Evolutionary conservation across 139 green algal species (phyloP), one percentile per base, ranked within the genome.

Genomic region (Nannochloris sp.): DNA sequence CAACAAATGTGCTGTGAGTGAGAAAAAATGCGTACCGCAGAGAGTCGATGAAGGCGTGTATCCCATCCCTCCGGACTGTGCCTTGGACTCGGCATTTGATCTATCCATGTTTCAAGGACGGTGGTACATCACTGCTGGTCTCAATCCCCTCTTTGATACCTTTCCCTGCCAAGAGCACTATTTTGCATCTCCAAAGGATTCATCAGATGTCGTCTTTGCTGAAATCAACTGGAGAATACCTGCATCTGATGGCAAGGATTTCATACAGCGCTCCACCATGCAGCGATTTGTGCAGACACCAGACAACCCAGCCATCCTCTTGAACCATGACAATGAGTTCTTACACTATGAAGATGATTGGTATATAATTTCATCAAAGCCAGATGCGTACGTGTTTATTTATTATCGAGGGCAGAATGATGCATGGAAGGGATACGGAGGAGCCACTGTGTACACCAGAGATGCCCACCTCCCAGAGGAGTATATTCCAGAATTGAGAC

Each of bases 331-430:
- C 64, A 92, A 92, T 66, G 84, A 90, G 70, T 83, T 72, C 60
- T 76, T 95, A 55, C 84, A 95, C 72, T 95, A 93, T 67, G 44
- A 90, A 67, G 88, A 94, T 73, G 81, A 87, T 60, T 94, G 87
- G 86, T 93, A 90, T 72, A 79, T 94, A n/a, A 50, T 94, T 31
- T 72, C 62, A 3, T 82, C 54, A 36, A 87, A 87, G 61, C 77
- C 82, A 9, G 78, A 92, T 61, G 69, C 85, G 34, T 95, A 90
- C 55, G 69, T 85, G 5, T 69, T 92, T 40, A 74, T 95, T n/a
- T 95, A 93, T 75, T 95, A 95, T 73, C 72, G 64, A 2, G 88
- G 88, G 43, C 85, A 77, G 48, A 95, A 95, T 61, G 88, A 95
- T 59, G 88, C 88, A 3, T 95, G 88, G 88, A 71, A 80, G 59